Base-by-base conservation (phyloP, 345 rosid species). In the Brassica carinata region DNA sequence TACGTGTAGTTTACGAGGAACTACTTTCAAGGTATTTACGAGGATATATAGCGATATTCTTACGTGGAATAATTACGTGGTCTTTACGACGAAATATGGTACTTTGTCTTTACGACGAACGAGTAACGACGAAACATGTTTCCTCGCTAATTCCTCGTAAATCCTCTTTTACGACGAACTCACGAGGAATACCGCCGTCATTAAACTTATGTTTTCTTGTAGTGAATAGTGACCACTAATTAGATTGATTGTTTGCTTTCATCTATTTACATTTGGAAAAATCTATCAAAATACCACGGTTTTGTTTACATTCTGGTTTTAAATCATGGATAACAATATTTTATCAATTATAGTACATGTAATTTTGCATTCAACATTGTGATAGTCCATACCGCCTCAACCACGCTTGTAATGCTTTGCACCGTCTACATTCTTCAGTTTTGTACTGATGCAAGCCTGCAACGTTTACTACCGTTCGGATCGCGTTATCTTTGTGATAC, bases 401-500 rank as follows among this genome's bases (percentile, higher is more conserved):
- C 67, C 66, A 36, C 15, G 51, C 72, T 18, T 34, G 53, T 64
- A 64, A 48, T 55, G 30, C 55, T 71, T 19, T 4, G 55, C 64
- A 33, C 29, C 30, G 17, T 64, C 66, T 18, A 72, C 3, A 66
- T 67, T 67, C 2, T 18, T 67, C 61, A 40, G 62, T 6, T 66
- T 40, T 66, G 48, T n/a, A 36, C 40, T 65, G 26, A 11, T 57
- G 30, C 30, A 27, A 27, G 30, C 30, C 30, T 27, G 14, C 45
- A 40, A 29, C 48, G 55, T 55, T 15, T 36, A 18, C 64, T 15
- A 51, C 17, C 55, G 17, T 14, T 48, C 58, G 58, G 58, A n/a
- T 51, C 18, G 58, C 58, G 18, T n/a, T 5, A 51, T 51, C 15
- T 5, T 74, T 2, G 65, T 69, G 83, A 74, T 80, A 69, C 3